Evolutionary conservation across 2,329 filamentous ascomycete species (phyloP), one percentile per base, ranked within the genome.

Genomic region (Fusarium subtropicale): DNA sequence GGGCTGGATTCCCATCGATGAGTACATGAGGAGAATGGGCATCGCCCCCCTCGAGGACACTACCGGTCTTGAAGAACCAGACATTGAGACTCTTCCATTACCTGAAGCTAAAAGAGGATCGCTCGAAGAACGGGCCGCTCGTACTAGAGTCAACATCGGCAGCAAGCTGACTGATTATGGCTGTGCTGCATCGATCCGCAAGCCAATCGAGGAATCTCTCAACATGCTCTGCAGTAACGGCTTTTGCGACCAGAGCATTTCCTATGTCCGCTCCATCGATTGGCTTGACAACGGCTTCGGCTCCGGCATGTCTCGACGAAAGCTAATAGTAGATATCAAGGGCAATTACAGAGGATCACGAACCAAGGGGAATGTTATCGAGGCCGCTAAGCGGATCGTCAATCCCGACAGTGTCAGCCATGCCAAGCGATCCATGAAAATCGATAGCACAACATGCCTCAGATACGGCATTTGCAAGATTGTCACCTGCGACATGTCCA

Each of bases 71-170:
- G 41, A 26, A 26, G 41, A 44, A 26, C 16, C 11, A 30, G 11
- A n/a, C 5, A 44, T 44, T 2, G 41, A 44, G 5, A 7, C 22
- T 24, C 22, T n/a, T 5, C 22, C 16, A 3, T 26, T 44, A 5
- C 22, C 41, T 4, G 9, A 9, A 7, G 5, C 1, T 16, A 44
- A 44, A 10, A 44, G 15, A 12, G 41, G 15, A 2, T 1, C 8
- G 3, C 20, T 26, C 1, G 10, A 10, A 7, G 15, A 4, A 1
- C 16, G 16, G 0, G 41, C 20, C 0, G 22, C 10, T 44, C 5
- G 15, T 1, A 44, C 41, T 0, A n/a, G 41, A 13, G 41, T 26
- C 41, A 44, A 44, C 7, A 44, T 44, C 4, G 41, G 41, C 16
- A 44, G 6, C 22, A 44, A 44, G 41, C 6, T 44, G 10, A 44